Base-by-base conservation (phyloP, 148 eudicot genomes). In the Camellia granthamiana region DNA sequence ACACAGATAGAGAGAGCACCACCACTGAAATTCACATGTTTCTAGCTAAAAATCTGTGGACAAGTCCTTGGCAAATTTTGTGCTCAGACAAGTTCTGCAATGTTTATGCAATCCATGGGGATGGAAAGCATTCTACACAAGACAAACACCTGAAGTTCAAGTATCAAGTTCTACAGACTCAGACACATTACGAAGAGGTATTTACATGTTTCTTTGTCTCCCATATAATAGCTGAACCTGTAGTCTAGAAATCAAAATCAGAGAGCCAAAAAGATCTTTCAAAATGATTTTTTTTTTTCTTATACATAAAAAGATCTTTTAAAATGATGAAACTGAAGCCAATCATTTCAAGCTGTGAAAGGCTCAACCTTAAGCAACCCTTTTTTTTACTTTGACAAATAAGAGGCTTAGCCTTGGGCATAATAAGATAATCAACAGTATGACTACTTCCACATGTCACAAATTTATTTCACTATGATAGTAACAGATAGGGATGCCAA, bases 341-440 rank as follows among this genome's bases (percentile, higher is more conserved):
- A 63, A 63, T 63, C 67, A 21, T 19, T 38, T 6, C 2, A 8
- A 12, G 13, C 38, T 30, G 38, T 30, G 38, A 16, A 6, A 16
- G 62, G 62, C 62, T 59, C 67, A 63, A 63, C 10, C 41, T 21
- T 41, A 23, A 21, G 38, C 67, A n/a, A 30, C 38, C 38, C 2
- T 63, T 19, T 63, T 60, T 60, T n/a, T 21, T 8, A 3, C 13
- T 63, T 63, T 19, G 62, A 14, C n/a, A 16, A 14, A 59, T 16
- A 59, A 14, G 62, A 59, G 62, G 62, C 62, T 16, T 2, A 16
- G 16, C n/a, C n/a, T 59, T 59, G 62, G 16, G 4, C n/a, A 16
- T 59, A 59, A 70, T n/a, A 70, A 70, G 74, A 70, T 49, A 70
- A 70, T 70, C 74, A 70, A 52, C 15, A 70, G 0, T 49, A 47